A percentile compares a stretch with the other conserved stretches of the same genome.
phyloP scores from a whole-genome alignment of 805 yeast species.

The Zygotorulaspora sp. region DNA sequence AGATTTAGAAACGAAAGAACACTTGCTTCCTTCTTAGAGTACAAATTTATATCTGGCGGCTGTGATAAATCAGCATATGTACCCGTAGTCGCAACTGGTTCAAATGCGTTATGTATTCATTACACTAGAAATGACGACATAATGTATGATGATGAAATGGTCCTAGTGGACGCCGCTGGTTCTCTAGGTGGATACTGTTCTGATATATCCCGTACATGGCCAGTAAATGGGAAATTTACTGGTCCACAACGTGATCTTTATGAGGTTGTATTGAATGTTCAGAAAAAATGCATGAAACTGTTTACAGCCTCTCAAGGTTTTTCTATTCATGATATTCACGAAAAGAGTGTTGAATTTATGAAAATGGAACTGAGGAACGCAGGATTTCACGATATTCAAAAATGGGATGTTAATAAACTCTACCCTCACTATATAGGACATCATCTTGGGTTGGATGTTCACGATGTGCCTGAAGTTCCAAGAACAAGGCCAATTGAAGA shows the following conservation, averaged over 20 bases:
- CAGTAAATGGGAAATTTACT: slow-evolving; percentile 68
- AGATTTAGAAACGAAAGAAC: slow-evolving; percentile 70
- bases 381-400: slow-evolving; percentile 56
- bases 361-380: slow-evolving; percentile 62
- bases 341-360: slow-evolving; percentile 55
- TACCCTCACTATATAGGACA: slow-evolving; percentile 97
- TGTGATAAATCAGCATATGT: slow-evolving; percentile 87
- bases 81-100: slow-evolving; percentile 95
- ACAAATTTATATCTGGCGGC: slow-evolving; percentile 78
- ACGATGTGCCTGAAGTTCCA: slow-evolving; percentile 67
- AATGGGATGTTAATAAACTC: slow-evolving; percentile 49
- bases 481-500: slow-evolving; percentile 48
- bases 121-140: slow-evolving; percentile 89
- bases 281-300: slow-evolving; percentile 67
- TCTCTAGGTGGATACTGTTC: slow-evolving; percentile 90
- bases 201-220: slow-evolving; percentile 97
- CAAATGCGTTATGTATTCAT: slow-evolving; percentile 85
- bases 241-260: slow-evolving; percentile 81
- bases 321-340: slow-evolving; percentile 73
- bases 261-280: slow-evolving; percentile 80
- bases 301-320: slow-evolving; percentile 52
- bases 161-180: slow-evolving; percentile 94
- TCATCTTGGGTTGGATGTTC: slow-evolving; percentile 88
- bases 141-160: slow-evolving; percentile 71
- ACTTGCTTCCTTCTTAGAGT: slow-evolving; percentile 74